These are phyloP conservation scores for Brassica nigra DNA, from an alignment of 345 rosid species.

Conservation along the genomic window DNA sequence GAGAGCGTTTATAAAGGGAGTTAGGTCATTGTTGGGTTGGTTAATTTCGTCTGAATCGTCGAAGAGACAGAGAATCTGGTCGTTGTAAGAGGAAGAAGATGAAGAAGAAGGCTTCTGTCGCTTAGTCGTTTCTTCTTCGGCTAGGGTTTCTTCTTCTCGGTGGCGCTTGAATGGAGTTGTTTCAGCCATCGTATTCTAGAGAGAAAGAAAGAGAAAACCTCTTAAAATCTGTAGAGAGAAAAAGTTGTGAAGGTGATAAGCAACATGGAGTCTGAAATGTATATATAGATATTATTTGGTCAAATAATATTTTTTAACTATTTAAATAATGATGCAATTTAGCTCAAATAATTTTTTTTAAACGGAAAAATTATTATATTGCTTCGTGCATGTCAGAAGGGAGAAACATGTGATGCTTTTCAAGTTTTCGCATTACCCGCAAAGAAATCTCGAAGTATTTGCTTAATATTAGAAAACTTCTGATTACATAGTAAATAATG, in stretches of 20 bases:
- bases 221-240: slow-evolving; percentile 19
- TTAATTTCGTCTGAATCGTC: slow-evolving; percentile 64
- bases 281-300: slow-evolving; percentile 61
- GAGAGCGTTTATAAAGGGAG: slow-evolving; percentile 56
- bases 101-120: slow-evolving; percentile 45
- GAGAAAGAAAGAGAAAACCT: neutral
- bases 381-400: slow-evolving; percentile 39
- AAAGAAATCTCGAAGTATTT: slow-evolving; percentile 10
- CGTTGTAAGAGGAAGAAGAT: slow-evolving; percentile 36
- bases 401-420: slow-evolving; percentile 22
- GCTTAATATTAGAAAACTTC: neutral
- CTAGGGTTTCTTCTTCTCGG: slow-evolving; percentile 49
- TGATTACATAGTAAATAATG: slow-evolving; percentile 7
- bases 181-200: slow-evolving; percentile 50
- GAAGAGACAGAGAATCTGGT: slow-evolving; percentile 62
- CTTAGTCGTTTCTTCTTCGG: slow-evolving; percentile 45
- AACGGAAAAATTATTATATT: neutral
- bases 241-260: slow-evolving; percentile 38
- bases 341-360: slow-evolving; percentile 2
- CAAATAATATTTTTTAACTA: slow-evolving; percentile 36
- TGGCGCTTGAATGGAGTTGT: slow-evolving; percentile 51
- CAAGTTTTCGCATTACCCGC: neutral
- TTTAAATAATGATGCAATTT: slow-evolving; percentile 17
- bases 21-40: slow-evolving; percentile 53
- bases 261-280: slow-evolving; percentile 42